These are phyloP conservation scores for Stromatinia cepivora DNA, from an alignment of 2,329 filamentous ascomycete species.

Conservation along the genomic window DNA sequence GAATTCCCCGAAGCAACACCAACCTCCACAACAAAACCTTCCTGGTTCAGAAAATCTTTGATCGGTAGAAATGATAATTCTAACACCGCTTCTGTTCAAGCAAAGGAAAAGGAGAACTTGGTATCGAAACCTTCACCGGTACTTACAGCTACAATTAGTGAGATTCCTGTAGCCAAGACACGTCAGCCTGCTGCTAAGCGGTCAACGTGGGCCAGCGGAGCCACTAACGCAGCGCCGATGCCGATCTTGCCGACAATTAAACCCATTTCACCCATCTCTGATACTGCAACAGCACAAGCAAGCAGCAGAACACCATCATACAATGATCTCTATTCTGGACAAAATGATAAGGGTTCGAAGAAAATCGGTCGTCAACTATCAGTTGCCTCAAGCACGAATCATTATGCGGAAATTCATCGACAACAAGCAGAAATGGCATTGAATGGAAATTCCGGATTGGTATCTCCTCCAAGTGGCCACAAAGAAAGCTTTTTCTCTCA, in stretches of 20 bases:
- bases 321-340: conserved; percentile 49
- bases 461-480: conserved; percentile 74
- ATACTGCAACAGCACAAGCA: conserved; percentile 86
- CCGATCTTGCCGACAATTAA: conserved; percentile 92
- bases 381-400: conserved; percentile 85
- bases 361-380: conserved; percentile 96
- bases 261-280: conserved; percentile 94
- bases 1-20: conserved; percentile 59
- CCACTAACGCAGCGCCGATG: conserved; percentile 81
- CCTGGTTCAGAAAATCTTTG: conserved; percentile 95
- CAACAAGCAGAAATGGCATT: conserved; percentile 89
- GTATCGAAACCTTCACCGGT: conserved; percentile 50
- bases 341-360: conserved; percentile 69
- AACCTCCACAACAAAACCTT: conserved; percentile 74
- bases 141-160: conserved; percentile 44
- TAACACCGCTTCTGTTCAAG: conserved; percentile 53
- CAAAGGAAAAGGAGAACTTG: conserved; percentile 49
- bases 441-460: conserved; percentile 71
- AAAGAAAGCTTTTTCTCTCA: conserved; percentile 99
- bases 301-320: conserved; percentile 62
- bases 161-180: conserved; percentile 47
- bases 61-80: conserved; percentile 75
- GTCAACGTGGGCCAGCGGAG: conserved; percentile 88
- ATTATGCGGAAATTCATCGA: conserved; percentile 86
- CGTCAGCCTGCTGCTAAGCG: conserved; percentile 68